Evolutionary conservation across 495 filamentous ascomycete species (phyloP).

Genomic region (Lophiostoma macrostomum): DNA sequence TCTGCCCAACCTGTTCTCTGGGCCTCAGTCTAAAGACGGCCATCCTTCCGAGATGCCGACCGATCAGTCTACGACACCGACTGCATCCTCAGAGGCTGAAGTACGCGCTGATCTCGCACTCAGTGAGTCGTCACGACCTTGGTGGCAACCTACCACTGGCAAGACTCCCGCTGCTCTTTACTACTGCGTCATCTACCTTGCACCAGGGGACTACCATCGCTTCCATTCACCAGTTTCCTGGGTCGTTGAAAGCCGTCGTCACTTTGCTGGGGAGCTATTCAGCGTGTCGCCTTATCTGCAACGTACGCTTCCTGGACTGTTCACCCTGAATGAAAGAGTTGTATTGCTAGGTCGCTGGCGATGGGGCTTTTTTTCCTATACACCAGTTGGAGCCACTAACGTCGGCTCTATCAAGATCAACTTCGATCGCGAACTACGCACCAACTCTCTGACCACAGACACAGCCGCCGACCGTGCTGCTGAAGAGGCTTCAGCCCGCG

Average conservation of each 20-base stretch:
- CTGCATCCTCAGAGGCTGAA: constrained; percentile 66
- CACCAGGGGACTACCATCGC: constrained; percentile 96
- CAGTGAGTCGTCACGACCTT: constrained; percentile 60
- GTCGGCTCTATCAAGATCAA: constrained; percentile 96
- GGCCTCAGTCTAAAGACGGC: constrained; percentile 46
- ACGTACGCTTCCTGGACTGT: constrained; percentile 83
- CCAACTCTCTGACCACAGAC: constrained; percentile 85
- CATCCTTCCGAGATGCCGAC: constrained; percentile 43
- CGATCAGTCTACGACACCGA: constrained; percentile 66
- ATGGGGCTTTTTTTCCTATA: constrained; percentile 95
- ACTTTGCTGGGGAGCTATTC: constrained; percentile 96
- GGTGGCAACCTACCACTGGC: constrained; percentile 64
- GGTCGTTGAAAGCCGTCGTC: constrained; percentile 86
- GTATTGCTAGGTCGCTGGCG: constrained; percentile 92
- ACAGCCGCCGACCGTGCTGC: constrained; percentile 82
- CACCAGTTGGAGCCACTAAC: constrained; percentile 96
- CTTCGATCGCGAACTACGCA: constrained; percentile 91
- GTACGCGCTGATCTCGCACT: constrained; percentile 80
- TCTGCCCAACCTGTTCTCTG: constrained; percentile 81
- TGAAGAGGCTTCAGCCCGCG: constrained; percentile 67
- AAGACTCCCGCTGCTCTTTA: constrained; percentile 69
- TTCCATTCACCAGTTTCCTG: constrained; percentile 94
- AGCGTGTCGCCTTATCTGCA: constrained; percentile 93
- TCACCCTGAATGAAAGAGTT: constrained; percentile 94
- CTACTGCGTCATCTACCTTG: constrained; percentile 96